phyloP scores from a whole-genome alignment of 176 grass and related monocot species.

The Avena eriantha region DNA sequence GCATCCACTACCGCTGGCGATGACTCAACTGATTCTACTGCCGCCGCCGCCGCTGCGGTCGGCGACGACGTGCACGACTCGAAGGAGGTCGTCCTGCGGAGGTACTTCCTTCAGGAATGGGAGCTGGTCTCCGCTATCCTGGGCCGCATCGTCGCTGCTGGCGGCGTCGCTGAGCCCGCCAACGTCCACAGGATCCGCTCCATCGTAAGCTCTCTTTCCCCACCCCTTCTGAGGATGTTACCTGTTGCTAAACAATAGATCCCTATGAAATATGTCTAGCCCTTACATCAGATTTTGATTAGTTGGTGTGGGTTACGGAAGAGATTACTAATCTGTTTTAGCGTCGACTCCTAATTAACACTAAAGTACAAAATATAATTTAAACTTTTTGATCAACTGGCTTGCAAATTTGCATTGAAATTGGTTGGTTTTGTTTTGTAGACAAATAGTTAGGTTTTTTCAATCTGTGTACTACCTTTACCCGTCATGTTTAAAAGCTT shows the following conservation, averaged over 20 bases:
- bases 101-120: constrained; percentile 95
- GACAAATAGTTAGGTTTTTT: background rate
- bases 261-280: background rate
- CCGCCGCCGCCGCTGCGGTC: background rate
- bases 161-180: constrained; percentile 58
- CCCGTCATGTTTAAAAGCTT: constrained; percentile 27
- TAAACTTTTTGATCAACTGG: constrained; percentile 20
- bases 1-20: constrained; percentile 12
- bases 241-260: constrained; percentile 36
- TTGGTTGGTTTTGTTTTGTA: background rate
- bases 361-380: constrained; percentile 26
- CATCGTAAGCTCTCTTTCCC: constrained; percentile 62
- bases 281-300: constrained; percentile 25
- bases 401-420: background rate
- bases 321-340: constrained; percentile 15
- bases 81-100: constrained; percentile 77
- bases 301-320: background rate
- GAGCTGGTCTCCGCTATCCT: constrained; percentile 65
- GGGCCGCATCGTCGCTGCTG: constrained; percentile 58
- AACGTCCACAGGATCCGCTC: constrained; percentile 85
- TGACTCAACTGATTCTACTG: constrained; percentile 43
- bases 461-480: constrained; percentile 30
- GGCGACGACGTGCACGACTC: constrained; percentile 75
- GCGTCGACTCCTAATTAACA: background rate
- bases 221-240: constrained; percentile 3